Evolutionary conservation across 106 monocot species (phyloP).

Genomic region (Posidonia australis): DNA sequence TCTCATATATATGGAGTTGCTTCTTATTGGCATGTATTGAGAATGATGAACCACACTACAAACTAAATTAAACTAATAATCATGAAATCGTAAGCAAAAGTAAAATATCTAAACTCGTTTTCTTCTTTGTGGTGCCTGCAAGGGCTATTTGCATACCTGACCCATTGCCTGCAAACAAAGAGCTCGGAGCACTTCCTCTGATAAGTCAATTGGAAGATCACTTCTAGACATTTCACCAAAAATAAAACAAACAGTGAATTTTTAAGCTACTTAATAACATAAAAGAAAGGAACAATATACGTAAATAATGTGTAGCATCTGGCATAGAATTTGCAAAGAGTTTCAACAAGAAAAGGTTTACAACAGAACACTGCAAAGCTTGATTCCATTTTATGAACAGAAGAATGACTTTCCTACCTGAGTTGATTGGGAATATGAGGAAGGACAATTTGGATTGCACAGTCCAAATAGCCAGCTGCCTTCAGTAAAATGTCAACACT

Average conservation of each 20-base stretch:
- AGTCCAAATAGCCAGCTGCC: conserved; percentile 75
- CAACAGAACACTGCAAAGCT: background rate
- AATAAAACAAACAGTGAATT: conserved; percentile 1
- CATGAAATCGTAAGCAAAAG: background rate
- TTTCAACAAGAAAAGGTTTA: background rate
- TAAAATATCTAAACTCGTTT: background rate
- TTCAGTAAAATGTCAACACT: conserved; percentile 61
- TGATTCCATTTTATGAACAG: too few relatives aligned
- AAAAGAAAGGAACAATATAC: conserved; percentile 4
- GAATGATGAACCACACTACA: background rate
- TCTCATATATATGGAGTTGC: background rate
- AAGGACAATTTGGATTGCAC: conserved; percentile 46
- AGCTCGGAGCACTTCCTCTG: conserved; percentile 57
- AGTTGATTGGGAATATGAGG: conserved; percentile 36
- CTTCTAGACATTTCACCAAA: conserved; percentile 28
- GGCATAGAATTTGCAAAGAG: background rate
- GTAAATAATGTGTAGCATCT: background rate
- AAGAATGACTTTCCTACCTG: conserved; percentile 25
- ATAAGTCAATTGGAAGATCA: conserved; percentile 59
- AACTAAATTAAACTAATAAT: background rate
- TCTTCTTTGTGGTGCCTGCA: background rate
- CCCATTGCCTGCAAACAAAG: conserved; percentile 74
- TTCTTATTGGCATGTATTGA: background rate
- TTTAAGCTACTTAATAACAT: background rate
- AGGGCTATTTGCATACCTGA: conserved; percentile 32